A percentile compares a stretch with the other conserved stretches of the same genome.
Conservation (phyloP, 2,329 filamentous ascomycete species). For the Sporothrix sp. region DNA sequence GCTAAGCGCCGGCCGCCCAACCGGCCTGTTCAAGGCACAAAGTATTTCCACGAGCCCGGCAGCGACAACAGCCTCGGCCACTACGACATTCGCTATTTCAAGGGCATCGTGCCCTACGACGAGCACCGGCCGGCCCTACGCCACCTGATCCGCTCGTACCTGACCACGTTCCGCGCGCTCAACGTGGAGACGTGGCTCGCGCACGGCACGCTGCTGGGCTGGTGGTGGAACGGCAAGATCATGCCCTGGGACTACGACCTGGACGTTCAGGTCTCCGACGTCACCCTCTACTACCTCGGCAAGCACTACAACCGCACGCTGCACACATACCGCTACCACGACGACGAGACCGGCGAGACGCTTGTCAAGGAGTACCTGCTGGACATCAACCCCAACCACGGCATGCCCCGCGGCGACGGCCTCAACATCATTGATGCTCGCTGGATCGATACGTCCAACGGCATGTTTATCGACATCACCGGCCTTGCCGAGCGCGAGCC, state of each 20-base stretch:
- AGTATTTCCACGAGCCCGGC: slow-evolving; percentile 60
- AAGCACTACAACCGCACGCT: slow-evolving; percentile 59
- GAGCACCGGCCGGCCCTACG: slow-evolving; percentile 56
- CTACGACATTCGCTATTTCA: slow-evolving; percentile 66
- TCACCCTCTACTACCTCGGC: slow-evolving; percentile 56
- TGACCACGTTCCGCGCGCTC: slow-evolving; percentile 53
- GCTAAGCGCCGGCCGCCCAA: slow-evolving; percentile 5
- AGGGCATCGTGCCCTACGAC: slow-evolving; percentile 51
- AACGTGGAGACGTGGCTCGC: slow-evolving; percentile 77
- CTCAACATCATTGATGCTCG: slow-evolving; percentile 74
- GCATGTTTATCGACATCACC: slow-evolving; percentile 77
- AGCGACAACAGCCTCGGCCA: slow-evolving; percentile 52
- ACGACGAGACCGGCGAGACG: slow-evolving; percentile 32
- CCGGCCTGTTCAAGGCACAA: slow-evolving; percentile 24
- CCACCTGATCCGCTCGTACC: slow-evolving; percentile 65
- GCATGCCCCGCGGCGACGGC: slow-evolving; percentile 53
- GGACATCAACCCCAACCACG: slow-evolving; percentile 65
- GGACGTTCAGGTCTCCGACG: slow-evolving; percentile 65
- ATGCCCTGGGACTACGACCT: slow-evolving; percentile 81
- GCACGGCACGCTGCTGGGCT: slow-evolving; percentile 73
- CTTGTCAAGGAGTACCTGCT: slow-evolving; percentile 52
- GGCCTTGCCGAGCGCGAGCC: slow-evolving; percentile 60
- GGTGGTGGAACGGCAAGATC: slow-evolving; percentile 78
- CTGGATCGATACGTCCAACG: slow-evolving; percentile 69
- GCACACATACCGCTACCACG: slow-evolving; percentile 42